Conservation (phyloP, 2,329 filamentous ascomycete species). For the Verticillium klebahnii region DNA sequence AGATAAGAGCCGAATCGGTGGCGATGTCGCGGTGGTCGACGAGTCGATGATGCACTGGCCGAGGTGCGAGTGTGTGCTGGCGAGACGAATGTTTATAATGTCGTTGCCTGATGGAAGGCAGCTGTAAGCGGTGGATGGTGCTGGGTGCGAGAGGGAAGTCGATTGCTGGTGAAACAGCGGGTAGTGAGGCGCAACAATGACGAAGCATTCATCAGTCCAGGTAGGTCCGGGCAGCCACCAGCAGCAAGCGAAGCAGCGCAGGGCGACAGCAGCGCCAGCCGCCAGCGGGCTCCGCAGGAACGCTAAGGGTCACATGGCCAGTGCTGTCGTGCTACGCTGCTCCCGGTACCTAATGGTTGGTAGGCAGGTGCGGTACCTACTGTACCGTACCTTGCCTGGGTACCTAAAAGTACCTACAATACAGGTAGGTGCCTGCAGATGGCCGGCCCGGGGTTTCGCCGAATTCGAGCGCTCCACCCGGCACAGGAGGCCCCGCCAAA, state of each 20-base stretch:
- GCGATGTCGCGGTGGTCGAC: background rate
- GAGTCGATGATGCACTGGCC: background rate
- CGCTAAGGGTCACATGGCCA: slow-evolving; percentile 5
- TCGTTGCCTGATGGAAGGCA: slow-evolving; percentile 1
- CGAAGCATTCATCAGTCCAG: slow-evolving; percentile 13
- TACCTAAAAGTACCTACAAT: no score
- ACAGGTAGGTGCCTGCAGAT: no score
- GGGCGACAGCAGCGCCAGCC: background rate
- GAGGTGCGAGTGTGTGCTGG: background rate
- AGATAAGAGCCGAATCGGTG: background rate
- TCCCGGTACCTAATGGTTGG: no score
- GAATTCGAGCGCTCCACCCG: background rate
- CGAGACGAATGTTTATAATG: background rate
- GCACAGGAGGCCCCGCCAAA: slow-evolving; percentile 13
- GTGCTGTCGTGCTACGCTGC: slow-evolving; percentile 4
- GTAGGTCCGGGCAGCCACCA: background rate
- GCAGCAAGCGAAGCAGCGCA: background rate
- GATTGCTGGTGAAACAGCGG: slow-evolving; percentile 4
- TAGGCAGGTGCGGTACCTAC: background rate
- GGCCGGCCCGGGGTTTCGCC: background rate
- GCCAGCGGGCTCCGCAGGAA: background rate
- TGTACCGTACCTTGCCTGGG: background rate
- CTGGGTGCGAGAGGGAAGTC: background rate
- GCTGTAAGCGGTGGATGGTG: background rate
- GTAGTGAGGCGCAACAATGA: slow-evolving; percentile 21